A percentile compares a stretch with the other conserved stretches of the same genome.
These are phyloP conservation scores for Thielaviopsis ethacetica DNA, from an alignment of 2,329 filamentous ascomycete genomes.

Conservation along the genomic window DNA sequence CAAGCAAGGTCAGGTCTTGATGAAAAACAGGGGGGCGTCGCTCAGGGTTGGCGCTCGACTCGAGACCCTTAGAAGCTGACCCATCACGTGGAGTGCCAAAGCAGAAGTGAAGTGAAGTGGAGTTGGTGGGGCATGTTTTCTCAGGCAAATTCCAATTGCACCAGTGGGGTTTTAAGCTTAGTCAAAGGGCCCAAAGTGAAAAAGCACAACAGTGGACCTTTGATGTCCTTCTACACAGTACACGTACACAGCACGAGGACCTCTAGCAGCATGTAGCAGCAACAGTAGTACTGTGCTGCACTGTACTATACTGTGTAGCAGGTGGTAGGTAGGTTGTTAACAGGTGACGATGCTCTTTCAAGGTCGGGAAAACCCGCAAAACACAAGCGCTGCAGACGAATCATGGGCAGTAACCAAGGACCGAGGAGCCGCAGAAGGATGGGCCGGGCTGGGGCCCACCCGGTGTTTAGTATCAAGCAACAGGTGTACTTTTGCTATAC, in stretches of 20 bases:
- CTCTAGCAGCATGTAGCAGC: too few relatives aligned
- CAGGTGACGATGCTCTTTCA: neutral
- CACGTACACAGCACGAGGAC: too few relatives aligned
- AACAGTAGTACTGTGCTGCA: too few relatives aligned
- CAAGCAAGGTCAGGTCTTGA: too few relatives aligned
- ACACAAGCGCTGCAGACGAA: constrained; percentile 7
- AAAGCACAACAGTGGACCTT: neutral
- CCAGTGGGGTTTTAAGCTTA: neutral
- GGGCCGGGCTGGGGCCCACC: too few relatives aligned
- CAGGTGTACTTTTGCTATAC: too few relatives aligned
- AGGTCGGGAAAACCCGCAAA: constrained; percentile 14
- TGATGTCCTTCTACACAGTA: too few relatives aligned
- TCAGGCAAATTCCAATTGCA: neutral
- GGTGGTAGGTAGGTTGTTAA: neutral
- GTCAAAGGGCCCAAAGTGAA: neutral
- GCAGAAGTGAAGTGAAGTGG: neutral
- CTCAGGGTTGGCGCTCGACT: neutral
- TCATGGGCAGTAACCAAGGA: constrained; percentile 3
- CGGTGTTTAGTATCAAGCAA: neutral
- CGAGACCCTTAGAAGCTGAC: neutral
- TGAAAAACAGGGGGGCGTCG: too few relatives aligned
- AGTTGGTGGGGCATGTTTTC: neutral
- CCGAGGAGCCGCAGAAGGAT: neutral
- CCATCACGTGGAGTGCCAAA: neutral
- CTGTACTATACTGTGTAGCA: too few relatives aligned